Evolutionary conservation across 1,284 basidiomycete genomes (phyloP).

Genomic region (Pseudozyma flocculosa): DNA sequence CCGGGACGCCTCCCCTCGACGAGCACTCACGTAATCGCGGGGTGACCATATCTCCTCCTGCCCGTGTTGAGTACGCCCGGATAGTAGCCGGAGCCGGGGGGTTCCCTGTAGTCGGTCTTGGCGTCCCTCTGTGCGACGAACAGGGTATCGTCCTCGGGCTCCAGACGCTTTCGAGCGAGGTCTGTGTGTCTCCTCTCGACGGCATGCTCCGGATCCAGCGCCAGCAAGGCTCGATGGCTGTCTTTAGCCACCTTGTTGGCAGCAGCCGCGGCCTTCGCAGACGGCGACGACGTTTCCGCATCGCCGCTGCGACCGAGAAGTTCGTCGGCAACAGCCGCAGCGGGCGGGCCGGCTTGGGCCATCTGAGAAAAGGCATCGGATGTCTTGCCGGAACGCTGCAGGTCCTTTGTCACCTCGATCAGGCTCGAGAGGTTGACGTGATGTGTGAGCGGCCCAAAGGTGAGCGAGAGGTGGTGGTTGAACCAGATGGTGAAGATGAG

Average conservation of each 20-base stretch:
- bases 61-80: conserved; percentile 46
- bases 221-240: conserved; percentile 6
- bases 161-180: conserved; percentile 64
- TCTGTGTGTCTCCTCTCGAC: conserved; percentile 29
- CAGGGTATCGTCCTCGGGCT: conserved; percentile 78
- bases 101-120: conserved; percentile 51
- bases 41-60: conserved; percentile 47
- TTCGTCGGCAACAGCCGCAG: conserved; percentile 5
- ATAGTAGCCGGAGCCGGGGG: conserved; percentile 43
- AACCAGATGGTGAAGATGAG: conserved; percentile 74
- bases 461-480: conserved; percentile 73
- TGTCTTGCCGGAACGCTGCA: not conserved
- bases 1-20: too few relatives aligned
- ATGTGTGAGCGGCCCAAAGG: conserved; percentile 75
- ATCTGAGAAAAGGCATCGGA: conserved; percentile 15
- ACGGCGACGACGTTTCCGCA: not conserved
- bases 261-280: too few relatives aligned
- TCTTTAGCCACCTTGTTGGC: not conserved
- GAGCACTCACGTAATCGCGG: conserved; percentile 41
- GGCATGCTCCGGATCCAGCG: conserved; percentile 17
- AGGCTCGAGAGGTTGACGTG: conserved; percentile 62
- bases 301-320: not conserved
- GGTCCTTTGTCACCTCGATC: conserved; percentile 25
- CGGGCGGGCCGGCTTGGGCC: conserved; percentile 21
- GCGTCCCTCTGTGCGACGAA: conserved; percentile 68